Evolutionary conservation across 139 green algal species (phyloP), one percentile per base, ranked within the genome.

Genomic region (Ettlia oleoabundans): DNA sequence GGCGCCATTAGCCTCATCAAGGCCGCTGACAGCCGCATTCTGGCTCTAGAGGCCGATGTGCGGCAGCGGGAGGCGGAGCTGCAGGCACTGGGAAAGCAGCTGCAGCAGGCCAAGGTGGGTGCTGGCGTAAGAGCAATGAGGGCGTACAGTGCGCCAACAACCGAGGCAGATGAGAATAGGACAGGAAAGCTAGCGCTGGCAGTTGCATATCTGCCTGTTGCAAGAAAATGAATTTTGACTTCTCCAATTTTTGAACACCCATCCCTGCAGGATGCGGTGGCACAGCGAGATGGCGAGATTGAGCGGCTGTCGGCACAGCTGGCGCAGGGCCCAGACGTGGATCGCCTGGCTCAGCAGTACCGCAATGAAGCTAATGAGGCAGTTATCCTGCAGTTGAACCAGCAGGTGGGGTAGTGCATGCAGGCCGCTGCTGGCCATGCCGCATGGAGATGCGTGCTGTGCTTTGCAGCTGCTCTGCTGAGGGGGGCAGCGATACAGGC

Each of bases 321-420:
- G 37, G 53, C 53, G 62, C 78, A 78, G 21, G 89, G 89, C 21
- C 83, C 80, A 10, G 91, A 95, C 53, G 64, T 90, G 32, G 88
- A 94, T 13, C 67, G 55, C n/a, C 69, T 93, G 47, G 78, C 83
- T 4, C 72, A 91, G 72, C 63, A 83, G n/a, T 86, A 88, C 58
- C 87, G 90, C 72, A 93, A 89, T 30, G 84, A 92, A 33, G 81
- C 86, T n/a, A 89, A 93, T 32, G 91, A 94, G 82, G 87, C 55
- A 55, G 87, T 94, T 80, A 92, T 94, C 40, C 80, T 93, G 78
- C 89, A 92, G 85, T 88, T 94, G n/a, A 93, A 91, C 51, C 77
- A 88, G 71, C 90, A 92, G 87, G 82, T 58, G 28, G 2, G n/a
- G n/a, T n/a, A n/a, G n/a, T n/a, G n/a, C n/a, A n/a, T n/a, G n/a